phyloP scores from a whole-genome alignment of 257 asterid genomes.

The Solanum rostratum region DNA sequence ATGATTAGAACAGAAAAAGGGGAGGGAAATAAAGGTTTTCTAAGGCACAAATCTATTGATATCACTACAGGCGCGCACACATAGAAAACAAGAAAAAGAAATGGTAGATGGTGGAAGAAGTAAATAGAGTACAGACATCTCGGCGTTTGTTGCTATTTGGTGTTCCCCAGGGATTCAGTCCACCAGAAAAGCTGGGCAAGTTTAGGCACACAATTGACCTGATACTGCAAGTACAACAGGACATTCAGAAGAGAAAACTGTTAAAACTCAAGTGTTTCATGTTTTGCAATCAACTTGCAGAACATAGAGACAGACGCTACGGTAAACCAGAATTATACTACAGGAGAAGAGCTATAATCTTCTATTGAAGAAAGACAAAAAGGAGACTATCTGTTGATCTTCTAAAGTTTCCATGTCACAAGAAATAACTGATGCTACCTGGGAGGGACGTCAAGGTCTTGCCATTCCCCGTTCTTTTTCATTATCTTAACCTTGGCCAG shows the following conservation, averaged over 20 bases:
- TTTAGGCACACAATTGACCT: constrained; percentile 86
- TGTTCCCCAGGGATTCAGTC: constrained; percentile 97
- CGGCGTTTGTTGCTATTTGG: constrained; percentile 39
- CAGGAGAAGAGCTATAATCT: not conserved
- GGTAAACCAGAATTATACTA: not conserved
- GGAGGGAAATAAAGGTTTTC: not conserved
- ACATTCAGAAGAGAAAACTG: not conserved
- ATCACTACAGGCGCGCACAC: not conserved
- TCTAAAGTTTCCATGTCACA: not conserved
- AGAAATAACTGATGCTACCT: constrained; percentile 26
- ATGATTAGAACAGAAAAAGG: not conserved
- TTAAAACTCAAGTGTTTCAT: not conserved
- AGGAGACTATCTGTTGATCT: not conserved
- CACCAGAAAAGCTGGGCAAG: constrained; percentile 96
- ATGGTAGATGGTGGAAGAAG: not conserved
- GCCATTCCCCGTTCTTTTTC: constrained; percentile 66
- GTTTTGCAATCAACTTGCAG: not conserved
- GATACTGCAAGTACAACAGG: constrained; percentile 32
- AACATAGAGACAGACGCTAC: not conserved
- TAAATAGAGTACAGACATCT: constrained; percentile 36
- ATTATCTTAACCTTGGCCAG: constrained; percentile 71
- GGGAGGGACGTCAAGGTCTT: constrained; percentile 47
- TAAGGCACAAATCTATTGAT: not conserved
- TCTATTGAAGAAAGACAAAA: not conserved
- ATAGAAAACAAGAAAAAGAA: not conserved